phyloP scores from a whole-genome alignment of 2,329 filamentous ascomycete species.

The Leptographium lundbergii region DNA sequence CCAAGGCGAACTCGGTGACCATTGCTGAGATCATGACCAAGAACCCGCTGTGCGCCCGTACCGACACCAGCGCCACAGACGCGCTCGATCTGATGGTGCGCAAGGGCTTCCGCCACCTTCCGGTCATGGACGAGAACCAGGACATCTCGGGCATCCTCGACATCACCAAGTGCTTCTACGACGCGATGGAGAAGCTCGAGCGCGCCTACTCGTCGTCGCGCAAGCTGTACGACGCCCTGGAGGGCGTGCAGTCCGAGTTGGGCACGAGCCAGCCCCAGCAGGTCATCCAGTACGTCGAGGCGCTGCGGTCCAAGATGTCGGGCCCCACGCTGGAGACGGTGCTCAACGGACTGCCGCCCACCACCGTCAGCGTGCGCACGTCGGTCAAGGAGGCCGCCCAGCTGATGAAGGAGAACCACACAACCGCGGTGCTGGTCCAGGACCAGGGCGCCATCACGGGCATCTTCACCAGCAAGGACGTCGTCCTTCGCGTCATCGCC shows the following conservation, averaged over 20 bases:
- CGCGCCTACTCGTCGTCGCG: slow-evolving; percentile 95
- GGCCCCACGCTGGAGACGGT: slow-evolving; percentile 93
- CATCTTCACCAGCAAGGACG: slow-evolving; percentile 99
- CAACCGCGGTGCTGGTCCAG: slow-evolving; percentile 88
- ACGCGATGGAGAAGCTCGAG: slow-evolving; percentile 99
- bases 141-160: slow-evolving; percentile 96
- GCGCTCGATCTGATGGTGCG: slow-evolving; percentile 95
- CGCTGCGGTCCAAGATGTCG: slow-evolving; percentile 90
- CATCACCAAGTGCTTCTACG: slow-evolving; percentile 99
- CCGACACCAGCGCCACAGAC: slow-evolving; percentile 95
- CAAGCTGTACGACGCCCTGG: slow-evolving; percentile 91
- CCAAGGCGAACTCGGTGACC: slow-evolving; percentile 79
- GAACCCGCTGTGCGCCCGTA: slow-evolving; percentile 93
- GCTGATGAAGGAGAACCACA: slow-evolving; percentile 98
- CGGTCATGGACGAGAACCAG: slow-evolving; percentile 99
- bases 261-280: slow-evolving; percentile 94
- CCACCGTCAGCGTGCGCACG: slow-evolving; percentile 88
- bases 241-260: slow-evolving; percentile 94
- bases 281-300: slow-evolving; percentile 98
- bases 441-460: slow-evolving; percentile 95
- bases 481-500: slow-evolving; percentile 93
- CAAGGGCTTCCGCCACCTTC: slow-evolving; percentile 93
- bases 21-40: slow-evolving; percentile 99
- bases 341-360: slow-evolving; percentile 79
- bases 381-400: slow-evolving; percentile 92